Percentiles rank a stretch among this genome's conserved stretches.
Evolutionary conservation across 805 yeast species (phyloP).

Genomic region (Wickerhamomyces tratensis): DNA sequence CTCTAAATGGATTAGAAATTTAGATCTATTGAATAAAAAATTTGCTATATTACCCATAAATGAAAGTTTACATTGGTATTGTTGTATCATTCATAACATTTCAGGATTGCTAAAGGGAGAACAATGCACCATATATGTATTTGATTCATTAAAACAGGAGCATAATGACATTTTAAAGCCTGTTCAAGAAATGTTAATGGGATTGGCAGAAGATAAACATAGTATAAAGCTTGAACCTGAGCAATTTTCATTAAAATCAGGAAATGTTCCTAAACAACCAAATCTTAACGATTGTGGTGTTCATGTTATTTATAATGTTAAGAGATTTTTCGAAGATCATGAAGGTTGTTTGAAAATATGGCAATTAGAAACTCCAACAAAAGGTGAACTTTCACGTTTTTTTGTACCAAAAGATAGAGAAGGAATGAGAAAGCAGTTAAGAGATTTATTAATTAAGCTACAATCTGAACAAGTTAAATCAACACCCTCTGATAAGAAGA

Average conservation of each 20-base stretch:
- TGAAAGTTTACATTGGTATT: slow-evolving; percentile 80
- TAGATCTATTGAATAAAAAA: slow-evolving; percentile 49
- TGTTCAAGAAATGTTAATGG: slow-evolving; percentile 47
- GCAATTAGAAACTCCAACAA: too few relatives aligned
- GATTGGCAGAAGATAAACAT: slow-evolving; percentile 62
- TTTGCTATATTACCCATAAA: slow-evolving; percentile 75
- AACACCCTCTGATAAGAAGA: too few relatives aligned
- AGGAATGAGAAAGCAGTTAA: slow-evolving; percentile 14
- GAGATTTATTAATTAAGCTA: slow-evolving; percentile 10
- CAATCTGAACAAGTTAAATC: slow-evolving; percentile 9
- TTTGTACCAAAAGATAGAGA: slow-evolving; percentile 20
- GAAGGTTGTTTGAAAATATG: slow-evolving; percentile 31
- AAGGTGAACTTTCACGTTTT: slow-evolving; percentile 1
- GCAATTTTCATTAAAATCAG: slow-evolving; percentile 37
- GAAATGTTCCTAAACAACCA: slow-evolving; percentile 70
- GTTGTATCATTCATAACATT: slow-evolving; percentile 59
- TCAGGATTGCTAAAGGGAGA: slow-evolving; percentile 17
- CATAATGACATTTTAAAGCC: slow-evolving; percentile 45
- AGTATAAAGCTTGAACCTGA: slow-evolving; percentile 33
- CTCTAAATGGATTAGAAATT: slow-evolving; percentile 67
- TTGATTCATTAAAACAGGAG: slow-evolving; percentile 67
- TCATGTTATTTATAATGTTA: slow-evolving; percentile 71
- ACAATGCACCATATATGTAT: slow-evolving; percentile 28
- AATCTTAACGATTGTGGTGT: slow-evolving; percentile 94
- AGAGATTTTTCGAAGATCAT: slow-evolving; percentile 44